These are phyloP conservation scores for Zymoseptoria pseudotritici DNA, from an alignment of 2,329 filamentous ascomycete species.

Conservation along the genomic window DNA sequence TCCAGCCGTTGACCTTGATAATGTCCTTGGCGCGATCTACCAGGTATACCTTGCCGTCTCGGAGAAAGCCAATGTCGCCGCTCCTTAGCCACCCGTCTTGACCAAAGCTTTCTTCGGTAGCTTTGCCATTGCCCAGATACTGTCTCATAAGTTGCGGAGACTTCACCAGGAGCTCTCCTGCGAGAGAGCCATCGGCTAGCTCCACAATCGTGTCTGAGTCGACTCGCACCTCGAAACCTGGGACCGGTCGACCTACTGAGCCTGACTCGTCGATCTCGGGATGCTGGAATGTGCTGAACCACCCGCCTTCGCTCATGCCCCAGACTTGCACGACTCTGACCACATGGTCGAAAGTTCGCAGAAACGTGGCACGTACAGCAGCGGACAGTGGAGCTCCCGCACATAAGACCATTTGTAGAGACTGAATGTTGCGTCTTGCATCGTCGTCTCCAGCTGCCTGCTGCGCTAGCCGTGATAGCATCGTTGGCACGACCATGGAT, in stretches of 20 bases:
- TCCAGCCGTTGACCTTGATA: constrained; percentile 18
- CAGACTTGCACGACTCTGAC: constrained; percentile 38
- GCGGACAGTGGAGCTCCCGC: too few species aligned
- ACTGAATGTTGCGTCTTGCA: too few species aligned
- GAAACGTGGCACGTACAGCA: too few species aligned
- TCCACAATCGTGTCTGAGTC: too few species aligned
- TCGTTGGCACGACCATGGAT: too few species aligned
- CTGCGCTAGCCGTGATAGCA: too few species aligned
- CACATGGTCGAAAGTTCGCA: too few species aligned
- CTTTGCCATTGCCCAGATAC: constrained; percentile 24
- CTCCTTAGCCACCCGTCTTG: constrained; percentile 82
- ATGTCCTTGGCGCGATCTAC: constrained; percentile 25
- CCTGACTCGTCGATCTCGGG: constrained; percentile 38
- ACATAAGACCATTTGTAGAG: too few species aligned
- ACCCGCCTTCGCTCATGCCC: constrained; percentile 46
- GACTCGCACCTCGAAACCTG: too few species aligned
- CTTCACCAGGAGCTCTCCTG: constrained; percentile 37
- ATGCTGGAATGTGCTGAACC: constrained; percentile 32
- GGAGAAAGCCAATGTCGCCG: constrained; percentile 44
- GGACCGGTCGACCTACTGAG: constrained; percentile 35
- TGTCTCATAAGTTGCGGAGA: constrained; percentile 32
- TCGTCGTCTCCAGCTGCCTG: too few species aligned
- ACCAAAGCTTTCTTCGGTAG: constrained; percentile 9
- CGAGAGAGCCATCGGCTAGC: constrained; percentile 9
- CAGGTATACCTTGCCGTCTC: constrained; percentile 20